Evolutionary conservation across 2,329 filamentous ascomycete genomes (phyloP), one percentile per base, ranked within the genome.

Genomic region (Phaeosphaeriaceae sp.): DNA sequence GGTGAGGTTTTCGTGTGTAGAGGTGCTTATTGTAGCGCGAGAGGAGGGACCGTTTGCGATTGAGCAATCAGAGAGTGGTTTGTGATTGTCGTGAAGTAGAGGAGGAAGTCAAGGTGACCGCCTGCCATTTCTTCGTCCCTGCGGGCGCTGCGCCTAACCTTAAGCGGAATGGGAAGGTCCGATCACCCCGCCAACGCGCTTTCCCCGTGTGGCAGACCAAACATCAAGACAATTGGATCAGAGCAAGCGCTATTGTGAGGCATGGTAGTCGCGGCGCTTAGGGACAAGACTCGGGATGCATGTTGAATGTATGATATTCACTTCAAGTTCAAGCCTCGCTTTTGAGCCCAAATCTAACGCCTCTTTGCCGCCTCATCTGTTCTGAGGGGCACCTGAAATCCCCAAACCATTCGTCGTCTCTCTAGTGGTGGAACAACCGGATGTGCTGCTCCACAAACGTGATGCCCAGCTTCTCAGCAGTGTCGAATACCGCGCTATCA

Each of bases 361-460:
- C 46, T 26, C 5, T 19, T 15, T 49, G 9, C 46, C 46, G 17
- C 23, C 28, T 28, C 46, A 49, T 49, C 10, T 48, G 47, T 57
- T 22, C 44, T 50, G 35, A 55, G 61, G 40, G 61, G 28, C 47
- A 40, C 30, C 17, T 60, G 54, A 22, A 58, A 15, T 47, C 30
- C 42, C 47, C 30, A 23, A 49, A 46, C 53, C 48, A 11, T 40
- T 22, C 48, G 48, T 26, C 19, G 23, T 3, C 26, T 13, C 30
- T 55, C 32, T 90, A 98, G 82, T 98, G 94, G 81, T 97, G 94
- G 89, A 98, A 98, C 66, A 98, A 85, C 70, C 95, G 89, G 59
- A 91, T 90, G 77, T 91, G 93, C 85, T 99, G 95, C 85, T 99
- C 93, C 40, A 98, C 91, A 80, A 98, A 97, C 47, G 91, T 93